phyloP scores from a whole-genome alignment of 2,329 filamentous ascomycete species.

The Gremmenia infestans region DNA sequence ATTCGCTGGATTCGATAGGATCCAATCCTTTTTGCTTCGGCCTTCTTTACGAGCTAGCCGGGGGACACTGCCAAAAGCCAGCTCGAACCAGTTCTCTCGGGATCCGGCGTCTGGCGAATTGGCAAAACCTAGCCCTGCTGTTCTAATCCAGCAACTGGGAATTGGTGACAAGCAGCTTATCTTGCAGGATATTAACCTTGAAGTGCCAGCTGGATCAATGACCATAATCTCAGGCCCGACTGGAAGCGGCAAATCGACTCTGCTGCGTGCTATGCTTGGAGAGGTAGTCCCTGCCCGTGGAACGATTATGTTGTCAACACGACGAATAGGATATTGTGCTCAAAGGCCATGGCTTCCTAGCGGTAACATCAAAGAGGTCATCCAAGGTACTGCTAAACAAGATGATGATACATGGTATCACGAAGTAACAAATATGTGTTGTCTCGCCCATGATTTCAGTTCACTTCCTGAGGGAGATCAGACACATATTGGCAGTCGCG shows the following conservation, averaged over 20 bases:
- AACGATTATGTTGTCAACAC: conserved; percentile 25
- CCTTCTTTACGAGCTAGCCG: conserved; percentile 7
- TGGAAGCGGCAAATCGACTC: conserved; percentile 30
- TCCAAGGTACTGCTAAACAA: conserved; percentile 19
- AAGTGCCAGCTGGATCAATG: conserved; percentile 9
- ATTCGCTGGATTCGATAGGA: conserved; percentile 4
- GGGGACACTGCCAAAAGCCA: background rate
- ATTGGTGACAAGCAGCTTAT: conserved; percentile 3
- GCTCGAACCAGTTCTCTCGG: background rate
- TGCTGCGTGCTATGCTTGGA: conserved; percentile 29
- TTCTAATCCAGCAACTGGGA: conserved; percentile 5
- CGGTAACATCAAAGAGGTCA: conserved; percentile 31
- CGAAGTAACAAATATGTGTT: conserved; percentile 24
- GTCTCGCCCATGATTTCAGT: conserved; percentile 25
- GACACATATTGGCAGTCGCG: conserved; percentile 38
- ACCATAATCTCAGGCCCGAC: conserved; percentile 25
- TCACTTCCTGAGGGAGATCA: conserved; percentile 33
- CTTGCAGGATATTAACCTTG: conserved; percentile 13
- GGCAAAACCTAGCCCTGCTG: background rate
- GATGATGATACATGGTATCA: conserved; percentile 30
- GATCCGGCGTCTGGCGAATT: background rate
- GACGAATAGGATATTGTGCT: conserved; percentile 33
- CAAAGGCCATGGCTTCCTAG: conserved; percentile 37
- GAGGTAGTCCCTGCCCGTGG: conserved; percentile 26
- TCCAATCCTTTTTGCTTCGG: conserved; percentile 29